Conservation (phyloP, 345 rosid genomes). For the Punica granatum region DNA sequence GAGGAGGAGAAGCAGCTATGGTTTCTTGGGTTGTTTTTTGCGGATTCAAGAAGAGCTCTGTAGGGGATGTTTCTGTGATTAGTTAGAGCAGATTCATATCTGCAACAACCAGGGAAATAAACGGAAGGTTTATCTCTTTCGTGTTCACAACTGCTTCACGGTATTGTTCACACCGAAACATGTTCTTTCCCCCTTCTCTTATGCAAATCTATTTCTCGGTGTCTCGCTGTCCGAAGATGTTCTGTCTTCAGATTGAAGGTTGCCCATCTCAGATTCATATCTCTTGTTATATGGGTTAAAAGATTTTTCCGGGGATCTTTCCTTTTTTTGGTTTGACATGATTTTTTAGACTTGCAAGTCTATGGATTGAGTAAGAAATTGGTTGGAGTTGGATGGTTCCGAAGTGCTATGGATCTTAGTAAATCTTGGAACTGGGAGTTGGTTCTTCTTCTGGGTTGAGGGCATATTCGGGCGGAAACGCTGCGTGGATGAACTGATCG, state of each 20-base stretch:
- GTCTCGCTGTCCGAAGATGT: background rate
- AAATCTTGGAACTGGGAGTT: conserved; percentile 2
- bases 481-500: background rate
- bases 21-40: background rate
- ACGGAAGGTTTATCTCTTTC: background rate
- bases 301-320: background rate
- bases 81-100: background rate
- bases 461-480: background rate
- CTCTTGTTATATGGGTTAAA: conserved; percentile 2
- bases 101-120: background rate
- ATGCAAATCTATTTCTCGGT: conserved; percentile 1
- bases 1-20: too few relatives aligned
- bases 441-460: background rate
- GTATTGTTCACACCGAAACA: background rate
- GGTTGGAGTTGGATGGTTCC: conserved; percentile 1
- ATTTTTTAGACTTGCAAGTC: background rate
- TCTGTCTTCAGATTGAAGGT: background rate
- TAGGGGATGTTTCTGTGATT: background rate
- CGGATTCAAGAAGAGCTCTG: background rate
- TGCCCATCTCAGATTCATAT: background rate
- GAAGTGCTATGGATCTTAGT: conserved; percentile 3
- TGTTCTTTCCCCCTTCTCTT: background rate
- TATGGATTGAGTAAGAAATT: background rate
- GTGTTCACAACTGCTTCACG: background rate
- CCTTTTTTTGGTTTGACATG: background rate